Evolutionary conservation across 768 basidiomycete species (phyloP).

Genomic region (Termitomyces sp.): DNA sequence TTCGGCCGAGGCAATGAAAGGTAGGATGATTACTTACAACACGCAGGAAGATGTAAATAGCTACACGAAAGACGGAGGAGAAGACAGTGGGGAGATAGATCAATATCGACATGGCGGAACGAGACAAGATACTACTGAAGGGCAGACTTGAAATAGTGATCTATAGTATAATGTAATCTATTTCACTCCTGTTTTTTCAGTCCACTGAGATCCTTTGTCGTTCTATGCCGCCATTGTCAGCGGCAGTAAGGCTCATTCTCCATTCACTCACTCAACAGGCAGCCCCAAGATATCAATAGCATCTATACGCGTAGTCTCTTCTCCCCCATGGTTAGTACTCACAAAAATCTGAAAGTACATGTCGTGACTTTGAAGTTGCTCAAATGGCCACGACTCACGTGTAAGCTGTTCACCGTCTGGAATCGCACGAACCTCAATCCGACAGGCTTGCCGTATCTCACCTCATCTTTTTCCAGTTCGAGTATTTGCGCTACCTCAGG

Average conservation of each 20-base stretch:
- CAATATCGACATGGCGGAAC: constrained; percentile 12
- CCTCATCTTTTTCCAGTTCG: constrained; percentile 43
- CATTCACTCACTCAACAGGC: constrained; percentile 44
- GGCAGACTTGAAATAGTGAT: neutral
- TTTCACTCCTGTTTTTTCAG: constrained; percentile 20
- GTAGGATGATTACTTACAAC: constrained; percentile 29
- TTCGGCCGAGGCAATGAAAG: neutral
- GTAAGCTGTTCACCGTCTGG: constrained; percentile 59
- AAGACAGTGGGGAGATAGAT: constrained; percentile 20
- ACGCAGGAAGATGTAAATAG: constrained; percentile 42
- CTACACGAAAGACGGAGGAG: constrained; percentile 35
- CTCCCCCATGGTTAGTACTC: constrained; percentile 55
- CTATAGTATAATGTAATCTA: neutral
- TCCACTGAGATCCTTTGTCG: constrained; percentile 28
- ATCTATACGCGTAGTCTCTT: constrained; percentile 64
- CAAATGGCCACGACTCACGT: constrained; percentile 36
- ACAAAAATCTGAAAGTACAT: constrained; percentile 54
- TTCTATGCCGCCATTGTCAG: constrained; percentile 14
- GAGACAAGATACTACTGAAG: neutral
- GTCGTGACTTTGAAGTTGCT: neutral
- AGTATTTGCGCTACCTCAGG: constrained; percentile 51
- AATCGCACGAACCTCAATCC: constrained; percentile 62
- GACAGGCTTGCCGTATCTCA: constrained; percentile 39
- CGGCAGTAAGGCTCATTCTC: neutral
- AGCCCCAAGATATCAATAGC: constrained; percentile 59